These are phyloP conservation scores for Hibiscus trionum DNA, from an alignment of 345 rosid genomes.

Conservation along the genomic window DNA sequence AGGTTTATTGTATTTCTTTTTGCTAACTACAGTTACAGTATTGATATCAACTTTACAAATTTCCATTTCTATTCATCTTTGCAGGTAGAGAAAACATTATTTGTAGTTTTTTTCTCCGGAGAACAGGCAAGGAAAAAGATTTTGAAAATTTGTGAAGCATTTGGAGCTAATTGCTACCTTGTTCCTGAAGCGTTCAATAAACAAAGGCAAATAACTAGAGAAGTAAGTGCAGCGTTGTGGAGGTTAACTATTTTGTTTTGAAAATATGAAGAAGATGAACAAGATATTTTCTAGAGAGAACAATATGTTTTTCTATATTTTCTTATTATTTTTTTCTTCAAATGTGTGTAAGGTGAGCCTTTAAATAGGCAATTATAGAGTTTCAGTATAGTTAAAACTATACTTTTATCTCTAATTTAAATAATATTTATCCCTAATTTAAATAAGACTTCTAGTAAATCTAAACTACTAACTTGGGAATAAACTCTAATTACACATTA, in stretches of 20 bases:
- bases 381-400: too few species aligned
- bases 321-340: too few species aligned
- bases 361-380: too few species aligned
- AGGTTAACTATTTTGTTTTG: slow-evolving; percentile 7
- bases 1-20: slow-evolving; percentile 8
- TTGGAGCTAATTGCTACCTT: slow-evolving; percentile 92
- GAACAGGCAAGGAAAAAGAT: slow-evolving; percentile 91
- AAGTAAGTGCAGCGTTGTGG: slow-evolving; percentile 43
- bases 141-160: slow-evolving; percentile 88
- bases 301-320: too few species aligned
- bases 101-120: slow-evolving; percentile 93
- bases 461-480: too few species aligned
- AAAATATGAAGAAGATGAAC: background rate
- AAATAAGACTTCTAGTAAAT: too few species aligned
- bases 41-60: slow-evolving; percentile 11
- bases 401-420: too few species aligned
- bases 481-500: too few species aligned
- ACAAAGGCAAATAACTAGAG: slow-evolving; percentile 85
- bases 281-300: too few species aligned
- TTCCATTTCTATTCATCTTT: slow-evolving; percentile 12
- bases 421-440: too few species aligned
- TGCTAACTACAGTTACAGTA: background rate
- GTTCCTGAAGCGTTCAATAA: slow-evolving; percentile 82
- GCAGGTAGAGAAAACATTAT: slow-evolving; percentile 81
- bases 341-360: too few species aligned